Evolutionary conservation across 176 grass and related monocot species (phyloP), one percentile per base, ranked within the genome.

Genomic region (Elaeis guineensis): DNA sequence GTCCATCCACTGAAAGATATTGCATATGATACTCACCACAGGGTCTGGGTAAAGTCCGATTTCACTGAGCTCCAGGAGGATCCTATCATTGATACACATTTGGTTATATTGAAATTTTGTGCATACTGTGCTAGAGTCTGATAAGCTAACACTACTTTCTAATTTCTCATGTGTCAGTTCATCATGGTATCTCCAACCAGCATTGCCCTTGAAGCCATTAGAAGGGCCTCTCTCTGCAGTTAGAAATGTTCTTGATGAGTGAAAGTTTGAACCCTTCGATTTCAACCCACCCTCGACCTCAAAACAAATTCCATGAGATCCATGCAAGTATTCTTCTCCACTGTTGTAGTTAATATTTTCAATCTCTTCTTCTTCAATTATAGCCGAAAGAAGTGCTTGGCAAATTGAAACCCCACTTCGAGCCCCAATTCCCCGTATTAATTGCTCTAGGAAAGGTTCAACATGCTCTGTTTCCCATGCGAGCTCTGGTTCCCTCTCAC

Each of bases 61-160:
- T 84, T 89, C 80, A 74, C 85, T 77, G 58, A 89, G 77, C 65
- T 89, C 85, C 18, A 84, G 68, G 69, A 89, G 79, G 68, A 89
- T 84, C 62, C 85, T 89, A 67, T 89, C 80, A 59, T 22, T 74
- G 60, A 89, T 74, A 69, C 77, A 74, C 85, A 84, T 80, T 70
- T 89, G 80, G 61, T 69, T 89, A 66, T 89, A 89, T 39, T 77
- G 80, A 50, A 88, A 79, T 55, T 88, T 67, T 35, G 85, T 62
- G 72, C 75, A 88, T 55, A 69, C 67, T 65, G 83, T 89, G 28
- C 60, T 54, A n/a, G 18, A 52, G 25, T 83, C 83, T 25, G 55
- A 63, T 54, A 84, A 70, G 44, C 52, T 24, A 71, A 69, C 69
- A 67, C 54, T 57, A 29, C 77, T 77, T 65, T 69, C 50, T 17